Percentiles rank a stretch among this genome's conserved stretches.
phyloP scores from a whole-genome alignment of 441 rosid species.

The Rhodomyrtus psidioides region DNA sequence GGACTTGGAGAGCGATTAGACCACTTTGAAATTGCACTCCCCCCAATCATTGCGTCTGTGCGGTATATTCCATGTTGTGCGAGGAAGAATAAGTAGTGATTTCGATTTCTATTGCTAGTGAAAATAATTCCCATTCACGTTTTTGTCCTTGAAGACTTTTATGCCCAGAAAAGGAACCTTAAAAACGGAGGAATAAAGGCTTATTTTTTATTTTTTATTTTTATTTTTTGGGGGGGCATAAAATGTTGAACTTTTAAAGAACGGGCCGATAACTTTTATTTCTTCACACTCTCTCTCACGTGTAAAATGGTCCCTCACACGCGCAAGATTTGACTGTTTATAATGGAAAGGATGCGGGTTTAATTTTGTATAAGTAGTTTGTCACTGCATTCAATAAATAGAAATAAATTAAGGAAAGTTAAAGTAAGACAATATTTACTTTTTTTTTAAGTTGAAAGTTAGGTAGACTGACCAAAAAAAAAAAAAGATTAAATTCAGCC shows the following conservation, averaged over 20 bases:
- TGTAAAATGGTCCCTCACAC: not conserved
- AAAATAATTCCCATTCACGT: not conserved
- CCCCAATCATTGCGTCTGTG: not conserved
- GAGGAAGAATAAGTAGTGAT: not conserved
- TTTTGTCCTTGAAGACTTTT: not conserved
- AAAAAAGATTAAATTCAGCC: not conserved
- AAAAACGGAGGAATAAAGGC: not conserved
- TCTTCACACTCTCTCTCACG: not conserved
- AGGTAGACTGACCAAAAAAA: not conserved
- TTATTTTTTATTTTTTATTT: accelerated
- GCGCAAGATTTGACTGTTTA: not conserved
- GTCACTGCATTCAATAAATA: not conserved
- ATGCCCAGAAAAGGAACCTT: no score
- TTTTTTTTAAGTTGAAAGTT: no score
- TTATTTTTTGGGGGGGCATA: no score
- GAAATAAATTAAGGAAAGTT: not conserved
- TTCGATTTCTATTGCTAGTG: not conserved
- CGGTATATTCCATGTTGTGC: not conserved
- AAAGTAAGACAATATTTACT: not conserved
- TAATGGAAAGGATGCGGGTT: not conserved
- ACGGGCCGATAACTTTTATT: not conserved
- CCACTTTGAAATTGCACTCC: not conserved
- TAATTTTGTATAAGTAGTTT: not conserved
- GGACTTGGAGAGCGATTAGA: not conserved
- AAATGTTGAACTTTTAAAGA: not conserved